These are phyloP conservation scores for Globisporangium canariense DNA, from an alignment of 352 stramenopile species.

Conservation along the genomic window DNA sequence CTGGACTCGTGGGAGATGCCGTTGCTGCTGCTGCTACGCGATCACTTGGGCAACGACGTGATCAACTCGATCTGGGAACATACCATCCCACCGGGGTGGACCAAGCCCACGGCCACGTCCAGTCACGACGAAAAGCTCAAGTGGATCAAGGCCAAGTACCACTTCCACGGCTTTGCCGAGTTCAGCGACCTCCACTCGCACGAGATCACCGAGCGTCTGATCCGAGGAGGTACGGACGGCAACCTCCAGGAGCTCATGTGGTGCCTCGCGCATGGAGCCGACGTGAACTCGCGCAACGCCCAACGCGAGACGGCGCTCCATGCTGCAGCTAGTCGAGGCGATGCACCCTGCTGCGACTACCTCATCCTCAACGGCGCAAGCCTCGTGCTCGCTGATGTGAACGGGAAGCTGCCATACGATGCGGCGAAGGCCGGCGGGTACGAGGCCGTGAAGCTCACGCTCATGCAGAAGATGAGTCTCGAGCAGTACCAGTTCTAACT, in stretches of 20 bases:
- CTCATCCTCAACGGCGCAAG: constrained; percentile 77
- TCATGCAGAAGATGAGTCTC: constrained; percentile 73
- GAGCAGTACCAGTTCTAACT: constrained; percentile 58
- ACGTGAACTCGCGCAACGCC: constrained; percentile 59
- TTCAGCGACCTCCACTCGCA: constrained; percentile 20
- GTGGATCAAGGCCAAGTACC: constrained; percentile 86
- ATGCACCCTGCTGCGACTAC: constrained; percentile 64
- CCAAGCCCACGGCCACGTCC: constrained; percentile 39
- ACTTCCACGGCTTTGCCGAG: constrained; percentile 68
- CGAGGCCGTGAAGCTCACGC: constrained; percentile 54
- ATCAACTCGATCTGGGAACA: constrained; percentile 76
- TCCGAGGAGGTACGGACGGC: constrained; percentile 35
- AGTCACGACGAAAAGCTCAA: constrained; percentile 71
- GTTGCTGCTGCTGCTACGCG: constrained; percentile 54
- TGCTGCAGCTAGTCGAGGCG: constrained; percentile 33
- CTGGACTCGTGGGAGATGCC: constrained; percentile 89
- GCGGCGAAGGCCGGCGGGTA: constrained; percentile 54
- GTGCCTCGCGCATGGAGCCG: constrained; percentile 73
- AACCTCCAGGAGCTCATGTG: constrained; percentile 67
- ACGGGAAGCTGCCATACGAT: constrained; percentile 54
- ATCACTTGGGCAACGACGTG: constrained; percentile 64
- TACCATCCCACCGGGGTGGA: constrained; percentile 47
- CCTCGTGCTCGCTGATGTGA: constrained; percentile 43
- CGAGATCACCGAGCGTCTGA: constrained; percentile 45
- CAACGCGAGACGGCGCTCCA: constrained; percentile 65